Evolutionary conservation across 2,329 filamentous ascomycete species (phyloP), one percentile per base, ranked within the genome.

Genomic region (Exophiala mesophila): DNA sequence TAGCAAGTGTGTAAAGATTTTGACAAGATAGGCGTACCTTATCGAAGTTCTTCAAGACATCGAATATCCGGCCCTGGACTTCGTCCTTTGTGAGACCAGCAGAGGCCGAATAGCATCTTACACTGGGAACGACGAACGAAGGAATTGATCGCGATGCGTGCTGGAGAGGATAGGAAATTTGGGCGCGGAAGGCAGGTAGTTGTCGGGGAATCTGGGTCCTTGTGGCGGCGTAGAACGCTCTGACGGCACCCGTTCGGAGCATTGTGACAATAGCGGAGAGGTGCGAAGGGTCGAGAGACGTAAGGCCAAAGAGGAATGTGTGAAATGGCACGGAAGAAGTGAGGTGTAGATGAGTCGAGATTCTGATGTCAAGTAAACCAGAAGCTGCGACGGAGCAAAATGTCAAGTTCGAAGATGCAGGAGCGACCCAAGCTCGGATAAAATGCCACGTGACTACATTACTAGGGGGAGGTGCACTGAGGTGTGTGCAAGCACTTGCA

Each of bases 21-120:
- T n/a, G n/a, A n/a, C n/a, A n/a, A n/a, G n/a, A n/a, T n/a, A n/a
- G n/a, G n/a, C 73, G 57, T 67, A 89, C 86, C 85, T 98, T 98
- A 74, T 98, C 92, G 66, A 97, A 98, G 67, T 89, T 90, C 73
- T 88, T 84, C 69, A 98, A 70, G 61, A 98, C 75, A 69, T 88
- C 85, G 67, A 94, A 77, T 76, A 97, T 96, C 64, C 90, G 81
- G 49, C 86, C 87, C 73, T 94, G 83, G 45, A 95, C 85, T 73
- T 95, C 88, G 44, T 82, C 74, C 75, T 88, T 83, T 60, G 79
- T 76, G 54, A 97, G 78, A 56, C 83, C 82, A 53, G 82, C 79
- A 47, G 77, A 82, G 40, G 90, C 85, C 56, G 89, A 88, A 74
- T 98, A 98, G 74, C 81, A 85, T 70, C 92, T 77, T 62, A 85